Evolutionary conservation across 176 grass and related monocot species (phyloP).

Genomic region (Zoysia japonica): DNA sequence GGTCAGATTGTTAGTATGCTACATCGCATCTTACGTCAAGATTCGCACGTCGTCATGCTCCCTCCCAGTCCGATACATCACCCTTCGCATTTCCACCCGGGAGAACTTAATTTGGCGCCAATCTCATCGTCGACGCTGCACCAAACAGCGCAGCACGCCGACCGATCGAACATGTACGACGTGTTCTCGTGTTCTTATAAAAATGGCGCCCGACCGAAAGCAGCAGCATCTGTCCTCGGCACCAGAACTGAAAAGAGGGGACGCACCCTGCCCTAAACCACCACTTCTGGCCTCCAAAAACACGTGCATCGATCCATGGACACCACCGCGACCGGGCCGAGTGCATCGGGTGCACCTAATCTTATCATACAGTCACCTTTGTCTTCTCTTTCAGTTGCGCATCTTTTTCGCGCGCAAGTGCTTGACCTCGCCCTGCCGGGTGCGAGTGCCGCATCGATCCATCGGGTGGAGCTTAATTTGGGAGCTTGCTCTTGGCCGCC

Average conservation of each 20-base stretch:
- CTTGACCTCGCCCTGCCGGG: background rate
- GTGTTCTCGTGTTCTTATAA: background rate
- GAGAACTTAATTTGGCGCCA: background rate
- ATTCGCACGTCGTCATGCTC: background rate
- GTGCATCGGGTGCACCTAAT: slow-evolving; percentile 20
- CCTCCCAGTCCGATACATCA: background rate
- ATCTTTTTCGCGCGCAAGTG: background rate
- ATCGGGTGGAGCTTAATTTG: background rate
- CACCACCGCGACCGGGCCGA: background rate
- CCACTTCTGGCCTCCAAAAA: background rate
- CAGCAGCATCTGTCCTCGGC: background rate
- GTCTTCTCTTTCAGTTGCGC: slow-evolving; percentile 16
- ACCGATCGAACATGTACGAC: background rate
- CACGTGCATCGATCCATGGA: background rate
- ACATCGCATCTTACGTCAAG: background rate
- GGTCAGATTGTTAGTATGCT: background rate
- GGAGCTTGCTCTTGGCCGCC: background rate
- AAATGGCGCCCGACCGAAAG: slow-evolving; percentile 16
- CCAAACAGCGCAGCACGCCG: background rate
- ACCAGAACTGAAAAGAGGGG: background rate
- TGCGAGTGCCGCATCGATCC: background rate
- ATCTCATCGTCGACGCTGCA: background rate
- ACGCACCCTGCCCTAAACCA: background rate
- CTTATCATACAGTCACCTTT: background rate
- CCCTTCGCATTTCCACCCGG: background rate